phyloP scores from a whole-genome alignment of 1,284 basidiomycete genomes.

The Ganoderma lucidum region DNA sequence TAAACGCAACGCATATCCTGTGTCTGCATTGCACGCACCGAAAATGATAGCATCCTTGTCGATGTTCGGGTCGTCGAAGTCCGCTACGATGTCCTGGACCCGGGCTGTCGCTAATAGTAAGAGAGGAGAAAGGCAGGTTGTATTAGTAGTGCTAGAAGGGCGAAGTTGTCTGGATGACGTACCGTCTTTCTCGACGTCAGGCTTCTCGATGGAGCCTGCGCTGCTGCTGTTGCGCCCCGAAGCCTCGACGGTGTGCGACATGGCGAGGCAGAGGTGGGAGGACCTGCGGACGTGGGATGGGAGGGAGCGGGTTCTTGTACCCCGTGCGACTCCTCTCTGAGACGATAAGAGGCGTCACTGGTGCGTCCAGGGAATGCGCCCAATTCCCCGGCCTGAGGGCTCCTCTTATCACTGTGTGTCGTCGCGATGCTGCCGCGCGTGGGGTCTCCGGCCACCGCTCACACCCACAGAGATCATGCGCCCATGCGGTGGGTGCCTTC shows the following conservation, averaged over 20 bases:
- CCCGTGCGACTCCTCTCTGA: constrained; percentile 7
- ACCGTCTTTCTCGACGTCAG: constrained; percentile 46
- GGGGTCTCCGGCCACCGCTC: not conserved
- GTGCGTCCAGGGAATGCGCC: constrained; percentile 5
- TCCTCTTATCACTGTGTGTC: constrained; percentile 19
- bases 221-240: constrained; percentile 31
- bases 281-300: constrained; percentile 24
- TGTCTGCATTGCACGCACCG: constrained; percentile 26
- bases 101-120: constrained; percentile 3
- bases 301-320: constrained; percentile 30
- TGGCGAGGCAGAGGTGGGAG: constrained; percentile 28
- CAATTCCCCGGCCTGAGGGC: not conserved
- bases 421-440: constrained; percentile 13
- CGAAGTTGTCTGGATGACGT: constrained; percentile 6
- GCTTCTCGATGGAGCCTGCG: constrained; percentile 60
- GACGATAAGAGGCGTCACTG: constrained; percentile 14
- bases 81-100: constrained; percentile 38
- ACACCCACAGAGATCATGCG: constrained; percentile 1
- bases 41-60: constrained; percentile 42
- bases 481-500: not conserved
- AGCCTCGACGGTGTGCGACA: constrained; percentile 33
- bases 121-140: not conserved
- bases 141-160: not conserved
- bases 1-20: not conserved
- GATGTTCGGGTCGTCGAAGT: constrained; percentile 65